Conservation (phyloP, 2,329 filamentous ascomycete genomes). For the Macrophomina phaseolina region DNA sequence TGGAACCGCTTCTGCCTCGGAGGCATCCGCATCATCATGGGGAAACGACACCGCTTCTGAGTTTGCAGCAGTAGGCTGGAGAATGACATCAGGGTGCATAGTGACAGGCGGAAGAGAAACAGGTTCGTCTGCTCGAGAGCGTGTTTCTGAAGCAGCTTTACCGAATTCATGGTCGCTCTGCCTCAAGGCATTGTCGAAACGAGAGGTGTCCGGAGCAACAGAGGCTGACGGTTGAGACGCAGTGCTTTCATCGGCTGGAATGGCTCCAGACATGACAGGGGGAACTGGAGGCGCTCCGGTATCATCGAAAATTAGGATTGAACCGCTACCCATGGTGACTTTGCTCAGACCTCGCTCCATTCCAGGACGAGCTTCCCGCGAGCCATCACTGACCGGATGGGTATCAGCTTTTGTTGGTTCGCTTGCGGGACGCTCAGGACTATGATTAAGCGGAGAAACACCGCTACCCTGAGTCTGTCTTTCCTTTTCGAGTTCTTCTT, state of each 20-base stretch:
- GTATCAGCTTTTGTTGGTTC: background rate
- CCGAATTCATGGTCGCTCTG: background rate
- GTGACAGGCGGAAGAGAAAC: constrained; percentile 26
- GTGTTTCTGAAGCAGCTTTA: background rate
- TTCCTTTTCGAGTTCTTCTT: constrained; percentile 60
- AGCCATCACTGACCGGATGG: constrained; percentile 16
- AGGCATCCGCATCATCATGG: background rate
- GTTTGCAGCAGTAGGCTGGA: background rate
- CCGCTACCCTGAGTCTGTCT: constrained; percentile 30
- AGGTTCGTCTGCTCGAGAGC: background rate
- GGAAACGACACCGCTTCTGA: background rate
- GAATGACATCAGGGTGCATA: constrained; percentile 16
- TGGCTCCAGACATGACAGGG: constrained; percentile 59
- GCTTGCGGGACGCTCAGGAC: constrained; percentile 1
- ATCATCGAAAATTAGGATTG: constrained; percentile 84
- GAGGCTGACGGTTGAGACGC: background rate
- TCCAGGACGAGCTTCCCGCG: constrained; percentile 10
- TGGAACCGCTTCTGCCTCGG: constrained; percentile 7
- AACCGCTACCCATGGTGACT: constrained; percentile 83
- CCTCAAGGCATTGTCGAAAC: constrained; percentile 14
- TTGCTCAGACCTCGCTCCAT: constrained; percentile 48
- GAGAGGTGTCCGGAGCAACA: constrained; percentile 18
- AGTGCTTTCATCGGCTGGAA: constrained; percentile 32
- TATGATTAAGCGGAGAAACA: constrained; percentile 1
- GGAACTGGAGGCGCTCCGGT: constrained; percentile 62